A percentile compares a stretch with the other conserved stretches of the same genome.
Evolutionary conservation across 352 stramenopile genomes (phyloP).

Genomic region (Peronosclerospora sorghi): DNA sequence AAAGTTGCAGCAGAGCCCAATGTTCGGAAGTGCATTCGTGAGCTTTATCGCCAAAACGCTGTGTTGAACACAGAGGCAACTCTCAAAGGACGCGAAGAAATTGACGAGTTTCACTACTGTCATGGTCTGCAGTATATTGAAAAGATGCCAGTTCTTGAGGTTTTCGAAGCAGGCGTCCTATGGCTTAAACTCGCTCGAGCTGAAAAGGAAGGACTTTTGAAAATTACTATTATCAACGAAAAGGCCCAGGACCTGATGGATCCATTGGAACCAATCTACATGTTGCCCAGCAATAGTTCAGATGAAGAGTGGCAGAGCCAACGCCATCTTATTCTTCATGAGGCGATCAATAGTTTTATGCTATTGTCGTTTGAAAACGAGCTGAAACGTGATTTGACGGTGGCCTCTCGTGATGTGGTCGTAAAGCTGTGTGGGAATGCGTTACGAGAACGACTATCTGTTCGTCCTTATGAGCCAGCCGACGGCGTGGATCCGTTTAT

Average conservation of each 20-base stretch:
- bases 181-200: slow-evolving; percentile 68
- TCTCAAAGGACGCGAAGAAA: slow-evolving; percentile 71
- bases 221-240: slow-evolving; percentile 66
- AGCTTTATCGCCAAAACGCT: slow-evolving; percentile 74
- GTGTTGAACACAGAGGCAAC: slow-evolving; percentile 70
- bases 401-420: slow-evolving; percentile 55
- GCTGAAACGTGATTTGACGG: slow-evolving; percentile 64
- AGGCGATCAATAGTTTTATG: slow-evolving; percentile 78
- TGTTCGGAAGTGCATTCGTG: slow-evolving; percentile 71
- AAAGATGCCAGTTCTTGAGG: slow-evolving; percentile 73
- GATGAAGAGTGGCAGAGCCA: slow-evolving; percentile 83
- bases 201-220: slow-evolving; percentile 80
- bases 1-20: slow-evolving; percentile 80
- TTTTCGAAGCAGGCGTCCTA: slow-evolving; percentile 61
- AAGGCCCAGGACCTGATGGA: slow-evolving; percentile 77
- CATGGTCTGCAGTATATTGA: slow-evolving; percentile 81
- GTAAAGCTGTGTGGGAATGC: slow-evolving; percentile 65
- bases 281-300: slow-evolving; percentile 33
- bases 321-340: slow-evolving; percentile 70
- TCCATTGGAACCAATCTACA: slow-evolving; percentile 63
- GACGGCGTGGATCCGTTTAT: slow-evolving; percentile 73
- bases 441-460: slow-evolving; percentile 55
- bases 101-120: slow-evolving; percentile 83
- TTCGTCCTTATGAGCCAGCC: slow-evolving; percentile 69
- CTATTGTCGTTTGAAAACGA: slow-evolving; percentile 81